Percentiles rank a stretch among this genome's conserved stretches.
phyloP scores from a whole-genome alignment of 2,329 filamentous ascomycete species.

The Dactylellina sp. region DNA sequence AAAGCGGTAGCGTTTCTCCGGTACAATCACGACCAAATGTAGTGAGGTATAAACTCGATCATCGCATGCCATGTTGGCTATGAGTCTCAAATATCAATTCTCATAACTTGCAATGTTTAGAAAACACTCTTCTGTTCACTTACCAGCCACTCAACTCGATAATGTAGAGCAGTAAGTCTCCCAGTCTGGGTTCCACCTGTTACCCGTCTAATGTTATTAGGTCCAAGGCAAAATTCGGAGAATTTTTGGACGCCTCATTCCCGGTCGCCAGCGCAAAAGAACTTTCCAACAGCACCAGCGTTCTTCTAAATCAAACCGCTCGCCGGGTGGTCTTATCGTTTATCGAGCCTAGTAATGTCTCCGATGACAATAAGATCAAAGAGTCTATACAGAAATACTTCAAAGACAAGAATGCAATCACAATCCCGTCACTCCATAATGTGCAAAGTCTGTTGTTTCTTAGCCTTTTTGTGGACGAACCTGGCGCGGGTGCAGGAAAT shows the following conservation, averaged over 20 bases:
- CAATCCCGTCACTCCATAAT: conserved; percentile 58
- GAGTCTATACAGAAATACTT: conserved; percentile 58
- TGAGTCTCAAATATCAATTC: background rate
- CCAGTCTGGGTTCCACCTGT: background rate
- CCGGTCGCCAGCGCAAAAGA: conserved; percentile 58
- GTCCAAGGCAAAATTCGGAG: conserved; percentile 45
- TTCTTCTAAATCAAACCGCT: conserved; percentile 58
- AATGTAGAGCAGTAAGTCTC: conserved; percentile 57
- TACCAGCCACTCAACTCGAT: conserved; percentile 41
- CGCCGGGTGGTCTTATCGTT: conserved; percentile 56
- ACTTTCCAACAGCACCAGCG: conserved; percentile 58
- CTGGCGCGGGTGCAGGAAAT: conserved; percentile 57
- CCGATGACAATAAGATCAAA: conserved; percentile 52
- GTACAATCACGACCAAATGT: conserved; percentile 31
- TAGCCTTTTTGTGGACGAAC: conserved; percentile 58
- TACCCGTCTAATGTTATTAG: conserved; percentile 4
- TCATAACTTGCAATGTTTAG: conserved; percentile 21
- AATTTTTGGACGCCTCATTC: conserved; percentile 56
- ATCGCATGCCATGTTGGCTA: background rate
- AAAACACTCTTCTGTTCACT: conserved; percentile 25
- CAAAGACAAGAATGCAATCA: conserved; percentile 58
- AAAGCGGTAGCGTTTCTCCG: conserved; percentile 26
- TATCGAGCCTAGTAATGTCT: conserved; percentile 51
- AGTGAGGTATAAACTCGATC: conserved; percentile 19
- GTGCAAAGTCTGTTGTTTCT: conserved; percentile 58